phyloP scores from a whole-genome alignment of 2,329 filamentous ascomycete genomes.

The Pyrenophora graminea region DNA sequence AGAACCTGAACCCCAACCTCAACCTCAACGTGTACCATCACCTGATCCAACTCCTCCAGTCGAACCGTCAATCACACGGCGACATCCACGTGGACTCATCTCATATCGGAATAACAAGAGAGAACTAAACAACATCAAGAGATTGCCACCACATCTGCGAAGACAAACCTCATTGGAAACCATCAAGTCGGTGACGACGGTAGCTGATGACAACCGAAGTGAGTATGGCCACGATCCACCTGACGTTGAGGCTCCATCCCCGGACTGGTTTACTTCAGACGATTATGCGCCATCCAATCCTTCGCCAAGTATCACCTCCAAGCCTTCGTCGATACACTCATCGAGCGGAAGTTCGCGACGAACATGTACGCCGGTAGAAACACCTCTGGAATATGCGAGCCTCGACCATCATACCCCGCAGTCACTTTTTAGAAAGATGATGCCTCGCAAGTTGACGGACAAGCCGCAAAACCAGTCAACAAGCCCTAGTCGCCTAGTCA shows the following conservation, averaged over 20 bases:
- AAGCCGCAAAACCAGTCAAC: constrained; percentile 17
- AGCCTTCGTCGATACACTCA: constrained; percentile 9
- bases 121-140: constrained; percentile 20
- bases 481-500: constrained; percentile 27
- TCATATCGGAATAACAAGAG: constrained; percentile 28
- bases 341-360: constrained; percentile 16
- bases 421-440: constrained; percentile 29
- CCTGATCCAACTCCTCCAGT: constrained; percentile 13
- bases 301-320: constrained; percentile 17
- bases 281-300: constrained; percentile 12
- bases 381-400: constrained; percentile 14
- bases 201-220: constrained; percentile 16
- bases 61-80: constrained; percentile 16
- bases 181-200: constrained; percentile 37
- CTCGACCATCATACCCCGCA: constrained; percentile 22
- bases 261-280: constrained; percentile 19
- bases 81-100: constrained; percentile 18
- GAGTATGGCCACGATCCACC: constrained; percentile 21
- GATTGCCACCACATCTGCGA: constrained; percentile 26
- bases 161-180: constrained; percentile 39
- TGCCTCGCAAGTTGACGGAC: constrained; percentile 15
- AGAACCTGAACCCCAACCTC: constrained; percentile 6
- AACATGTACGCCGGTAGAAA: constrained; percentile 16
- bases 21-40: constrained; percentile 4
- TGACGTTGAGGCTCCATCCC: constrained; percentile 19